Evolutionary conservation across 495 filamentous ascomycete genomes (phyloP).

Genomic region (Annulohypoxylon bovei): DNA sequence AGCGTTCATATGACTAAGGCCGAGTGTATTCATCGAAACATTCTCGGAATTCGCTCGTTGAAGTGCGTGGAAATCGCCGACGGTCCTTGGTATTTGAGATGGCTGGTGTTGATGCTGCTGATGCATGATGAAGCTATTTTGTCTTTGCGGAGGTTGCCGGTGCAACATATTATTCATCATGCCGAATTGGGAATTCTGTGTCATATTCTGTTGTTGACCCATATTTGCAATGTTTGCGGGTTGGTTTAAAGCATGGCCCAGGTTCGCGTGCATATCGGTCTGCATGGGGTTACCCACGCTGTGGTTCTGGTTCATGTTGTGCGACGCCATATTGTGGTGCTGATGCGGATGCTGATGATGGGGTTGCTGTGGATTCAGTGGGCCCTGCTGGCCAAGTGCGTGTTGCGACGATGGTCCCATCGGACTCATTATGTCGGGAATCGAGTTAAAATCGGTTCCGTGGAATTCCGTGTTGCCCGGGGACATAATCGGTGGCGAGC

Average conservation of each 20-base stretch:
- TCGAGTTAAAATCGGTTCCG: slow-evolving; percentile 50
- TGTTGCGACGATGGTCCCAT: slow-evolving; percentile 51
- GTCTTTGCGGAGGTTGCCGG: slow-evolving; percentile 52
- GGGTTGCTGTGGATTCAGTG: slow-evolving; percentile 49
- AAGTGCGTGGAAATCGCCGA: slow-evolving; percentile 59
- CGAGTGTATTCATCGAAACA: slow-evolving; percentile 49
- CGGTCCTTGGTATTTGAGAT: slow-evolving; percentile 50
- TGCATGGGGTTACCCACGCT: slow-evolving; percentile 49
- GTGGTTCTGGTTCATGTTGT: slow-evolving; percentile 49
- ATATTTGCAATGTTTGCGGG: slow-evolving; percentile 33
- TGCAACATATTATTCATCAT: slow-evolving; percentile 50
- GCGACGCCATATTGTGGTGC: slow-evolving; percentile 48
- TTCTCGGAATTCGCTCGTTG: slow-evolving; percentile 56
- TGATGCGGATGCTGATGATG: slow-evolving; percentile 47
- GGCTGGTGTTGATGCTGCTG: slow-evolving; percentile 37
- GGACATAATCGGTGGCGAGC: slow-evolving; percentile 58
- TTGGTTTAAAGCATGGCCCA: slow-evolving; percentile 43
- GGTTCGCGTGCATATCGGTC: slow-evolving; percentile 46
- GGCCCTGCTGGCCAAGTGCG: slow-evolving; percentile 42
- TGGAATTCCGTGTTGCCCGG: slow-evolving; percentile 52
- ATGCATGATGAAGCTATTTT: slow-evolving; percentile 55
- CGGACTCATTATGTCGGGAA: slow-evolving; percentile 61
- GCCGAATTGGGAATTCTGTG: slow-evolving; percentile 35
- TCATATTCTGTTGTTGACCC: slow-evolving; percentile 37
- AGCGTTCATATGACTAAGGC: slow-evolving; percentile 44